Base-by-base conservation (phyloP, 768 basidiomycete species). In the Hypholoma fasciculare region DNA sequence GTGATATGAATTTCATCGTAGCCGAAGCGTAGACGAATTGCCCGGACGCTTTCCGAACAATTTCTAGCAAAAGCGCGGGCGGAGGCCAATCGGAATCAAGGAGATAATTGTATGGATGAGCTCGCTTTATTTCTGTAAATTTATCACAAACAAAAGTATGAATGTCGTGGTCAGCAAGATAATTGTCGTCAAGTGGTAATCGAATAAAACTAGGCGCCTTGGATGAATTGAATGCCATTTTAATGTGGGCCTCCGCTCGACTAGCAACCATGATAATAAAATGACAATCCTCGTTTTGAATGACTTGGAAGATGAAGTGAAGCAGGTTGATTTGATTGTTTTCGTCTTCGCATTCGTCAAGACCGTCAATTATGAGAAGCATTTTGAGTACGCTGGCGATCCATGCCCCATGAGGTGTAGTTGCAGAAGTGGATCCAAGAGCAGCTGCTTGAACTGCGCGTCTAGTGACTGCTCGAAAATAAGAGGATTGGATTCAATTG, bases 21-120 rank as follows among this genome's bases (percentile, higher is more conserved):
- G 46, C 47, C 4, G 51, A 16, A 1, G 57, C 57, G 17, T 52
- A 58, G 2, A 58, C 53, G 23, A 58, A 53, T 17, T 57, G 56
- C 17, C 50, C 49, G 19, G 50, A 57, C 1, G 50, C 40, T 16
- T 34, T 52, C 7, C 23, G 7, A 4, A 53, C 57, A 14, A 58
- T 26, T 7, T 58, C 16, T 2, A 26, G 17, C 20, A 53, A 36
- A 20, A 46, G 17, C 19, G 44, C 7, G 11, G 27, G 14, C 7
- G 19, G 37, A 8, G 57, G 57, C 57, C 57, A 58, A n/a, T 53
- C 52, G 3, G 7, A 20, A 12, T 1, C 12, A 20, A 47, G 46
- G 13, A 26, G 20, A 39, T 58, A 30, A 7, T 8, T 26, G 12
- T 19, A 48, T 7, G 42, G 43, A 6, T 51, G 50, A 7, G 26